These are phyloP conservation scores for Candida adriatica DNA, from an alignment of 805 yeast species.

Conservation along the genomic window DNA sequence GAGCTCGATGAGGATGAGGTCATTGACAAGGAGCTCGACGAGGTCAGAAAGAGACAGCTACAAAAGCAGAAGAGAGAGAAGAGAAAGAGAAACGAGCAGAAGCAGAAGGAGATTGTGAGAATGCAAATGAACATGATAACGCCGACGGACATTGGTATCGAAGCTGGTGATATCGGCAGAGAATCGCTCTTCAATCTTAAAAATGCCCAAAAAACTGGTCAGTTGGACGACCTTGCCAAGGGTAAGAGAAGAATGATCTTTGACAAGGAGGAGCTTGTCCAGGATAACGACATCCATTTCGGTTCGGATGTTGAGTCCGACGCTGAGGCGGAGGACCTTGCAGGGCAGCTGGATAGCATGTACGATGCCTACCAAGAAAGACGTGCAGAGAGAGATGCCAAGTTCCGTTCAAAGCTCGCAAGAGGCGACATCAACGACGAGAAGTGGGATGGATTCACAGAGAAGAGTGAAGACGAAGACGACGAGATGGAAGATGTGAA, in stretches of 20 bases:
- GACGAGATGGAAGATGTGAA: constrained; percentile 31
- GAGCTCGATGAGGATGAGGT: constrained; percentile 82
- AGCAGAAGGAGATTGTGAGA: constrained; percentile 82
- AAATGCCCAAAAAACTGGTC: constrained; percentile 84
- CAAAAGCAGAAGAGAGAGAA: constrained; percentile 71
- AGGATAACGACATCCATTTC: constrained; percentile 51
- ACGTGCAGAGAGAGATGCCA: constrained; percentile 63
- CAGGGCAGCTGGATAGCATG: constrained; percentile 78
- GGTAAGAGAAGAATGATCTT: constrained; percentile 69
- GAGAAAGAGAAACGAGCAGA: constrained; percentile 71
- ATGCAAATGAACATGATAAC: constrained; percentile 96
- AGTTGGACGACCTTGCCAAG: constrained; percentile 59
- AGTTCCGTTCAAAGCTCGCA: constrained; percentile 58
- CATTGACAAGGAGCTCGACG: constrained; percentile 78
- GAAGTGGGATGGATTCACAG: constrained; percentile 70
- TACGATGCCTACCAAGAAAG: constrained; percentile 63
- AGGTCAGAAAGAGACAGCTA: constrained; percentile 64
- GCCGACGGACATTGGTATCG: constrained; percentile 88
- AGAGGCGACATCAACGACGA: constrained; percentile 75
- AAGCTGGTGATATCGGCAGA: constrained; percentile 76
- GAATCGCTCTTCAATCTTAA: constrained; percentile 78
- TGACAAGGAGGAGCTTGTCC: constrained; percentile 43
- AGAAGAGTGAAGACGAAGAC: constrained; percentile 33
- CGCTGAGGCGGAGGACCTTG: constrained; percentile 63
- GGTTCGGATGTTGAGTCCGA: constrained; percentile 40